phyloP scores from a whole-genome alignment of 257 asterid genomes.

The Eustoma russellianum region DNA sequence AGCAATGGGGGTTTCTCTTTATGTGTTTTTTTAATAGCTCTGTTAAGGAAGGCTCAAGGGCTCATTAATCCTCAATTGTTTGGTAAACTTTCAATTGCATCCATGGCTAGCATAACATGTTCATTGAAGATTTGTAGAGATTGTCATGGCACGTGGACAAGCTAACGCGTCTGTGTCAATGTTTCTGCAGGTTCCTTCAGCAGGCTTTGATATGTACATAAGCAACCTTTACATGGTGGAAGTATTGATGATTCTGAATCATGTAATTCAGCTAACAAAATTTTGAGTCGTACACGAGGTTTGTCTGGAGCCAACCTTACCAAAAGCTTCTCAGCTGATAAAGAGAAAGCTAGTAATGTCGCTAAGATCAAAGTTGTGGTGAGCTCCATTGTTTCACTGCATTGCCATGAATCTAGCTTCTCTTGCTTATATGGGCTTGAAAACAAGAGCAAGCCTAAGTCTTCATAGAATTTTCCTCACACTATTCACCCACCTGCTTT shows the following conservation, averaged over 20 bases:
- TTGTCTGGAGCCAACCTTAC: slow-evolving; percentile 13
- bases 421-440: not conserved
- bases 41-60: too few species aligned
- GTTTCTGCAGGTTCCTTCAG: slow-evolving; percentile 16
- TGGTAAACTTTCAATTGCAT: not conserved
- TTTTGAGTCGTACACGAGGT: slow-evolving; percentile 9
- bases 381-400: slow-evolving; percentile 4
- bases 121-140: not conserved
- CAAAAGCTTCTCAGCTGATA: slow-evolving; percentile 18
- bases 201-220: slow-evolving; percentile 11
- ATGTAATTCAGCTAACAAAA: slow-evolving; percentile 9
- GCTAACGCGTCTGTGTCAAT: not conserved
- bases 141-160: not conserved
- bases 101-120: not conserved
- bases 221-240: slow-evolving; percentile 9
- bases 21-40: too few species aligned
- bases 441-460: not conserved
- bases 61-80: too few species aligned
- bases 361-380: slow-evolving; percentile 40
- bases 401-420: not conserved
- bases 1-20: too few species aligned
- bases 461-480: not conserved
- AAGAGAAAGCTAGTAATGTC: slow-evolving; percentile 21
- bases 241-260: slow-evolving; percentile 22
- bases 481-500: not conserved